Conservation (phyloP, 345 rosid species). For the Lumnitzera racemosa region DNA sequence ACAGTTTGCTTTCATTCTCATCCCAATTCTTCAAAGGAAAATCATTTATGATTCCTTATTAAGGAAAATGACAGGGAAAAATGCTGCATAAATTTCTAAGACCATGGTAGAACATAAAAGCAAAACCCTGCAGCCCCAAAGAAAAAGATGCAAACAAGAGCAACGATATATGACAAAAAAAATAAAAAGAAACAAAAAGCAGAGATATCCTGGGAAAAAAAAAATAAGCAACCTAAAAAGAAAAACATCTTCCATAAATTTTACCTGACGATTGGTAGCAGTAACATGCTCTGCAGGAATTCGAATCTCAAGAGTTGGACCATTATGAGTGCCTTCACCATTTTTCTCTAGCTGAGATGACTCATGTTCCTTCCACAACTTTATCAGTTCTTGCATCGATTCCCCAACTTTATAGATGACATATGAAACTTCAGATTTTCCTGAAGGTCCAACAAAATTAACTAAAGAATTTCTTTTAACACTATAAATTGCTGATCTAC, state of each 20-base stretch:
- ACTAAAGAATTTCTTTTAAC: neutral
- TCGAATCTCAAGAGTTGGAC: slow-evolving; percentile 93
- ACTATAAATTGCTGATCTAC: too few relatives aligned
- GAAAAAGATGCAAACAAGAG: too few relatives aligned
- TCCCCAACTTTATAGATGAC: slow-evolving; percentile 97
- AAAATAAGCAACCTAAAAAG: neutral
- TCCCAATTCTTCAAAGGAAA: too few relatives aligned
- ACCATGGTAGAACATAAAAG: too few relatives aligned
- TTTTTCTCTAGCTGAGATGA: slow-evolving; percentile 63
- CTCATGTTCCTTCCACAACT: slow-evolving; percentile 85
- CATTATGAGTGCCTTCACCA: slow-evolving; percentile 52
- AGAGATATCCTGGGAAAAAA: too few relatives aligned
- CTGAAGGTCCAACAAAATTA: slow-evolving; percentile 40
- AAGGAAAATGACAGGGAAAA: too few relatives aligned
- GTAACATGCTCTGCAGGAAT: slow-evolving; percentile 98
- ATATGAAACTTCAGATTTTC: slow-evolving; percentile 76
- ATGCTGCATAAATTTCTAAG: too few relatives aligned
- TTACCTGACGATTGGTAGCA: slow-evolving; percentile 98
- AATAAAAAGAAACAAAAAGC: too few relatives aligned
- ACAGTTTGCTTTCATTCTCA: too few relatives aligned
- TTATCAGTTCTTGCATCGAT: slow-evolving; percentile 97
- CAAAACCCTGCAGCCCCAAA: too few relatives aligned
- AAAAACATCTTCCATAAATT: slow-evolving; percentile 8
- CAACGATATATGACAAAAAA: too few relatives aligned
- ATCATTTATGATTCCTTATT: too few relatives aligned